phyloP scores from a whole-genome alignment of 306 rosid species.

The Pyrus bretschneideri region DNA sequence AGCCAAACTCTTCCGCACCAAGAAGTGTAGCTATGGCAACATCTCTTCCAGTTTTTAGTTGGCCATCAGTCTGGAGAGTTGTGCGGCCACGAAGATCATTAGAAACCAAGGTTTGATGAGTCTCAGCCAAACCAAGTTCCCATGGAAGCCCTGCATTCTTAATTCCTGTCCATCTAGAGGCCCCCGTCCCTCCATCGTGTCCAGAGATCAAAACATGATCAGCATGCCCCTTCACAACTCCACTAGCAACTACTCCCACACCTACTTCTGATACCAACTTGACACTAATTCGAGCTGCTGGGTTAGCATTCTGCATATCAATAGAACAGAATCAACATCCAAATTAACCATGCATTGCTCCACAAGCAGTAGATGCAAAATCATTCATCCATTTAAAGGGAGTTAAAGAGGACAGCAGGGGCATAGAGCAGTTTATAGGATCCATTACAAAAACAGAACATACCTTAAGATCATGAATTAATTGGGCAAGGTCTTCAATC shows the following conservation, averaged over 20 bases:
- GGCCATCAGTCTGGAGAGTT: constrained; percentile 96
- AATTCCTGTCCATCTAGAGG: constrained; percentile 99
- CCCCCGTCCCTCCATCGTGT: constrained; percentile 99
- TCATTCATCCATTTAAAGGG: neutral
- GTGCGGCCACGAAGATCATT: constrained; percentile 97
- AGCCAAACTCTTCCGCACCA: constrained; percentile 98
- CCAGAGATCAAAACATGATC: constrained; percentile 96
- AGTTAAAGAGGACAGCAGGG: neutral
- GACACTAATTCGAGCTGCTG: constrained; percentile 90
- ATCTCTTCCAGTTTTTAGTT: constrained; percentile 96
- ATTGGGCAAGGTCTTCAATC: constrained; percentile 93
- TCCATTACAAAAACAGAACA: neutral
- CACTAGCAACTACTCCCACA: constrained; percentile 98
- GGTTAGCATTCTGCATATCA: constrained; percentile 71
- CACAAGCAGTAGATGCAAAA: neutral
- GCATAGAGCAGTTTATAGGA: neutral
- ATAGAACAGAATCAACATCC: constrained; percentile 4
- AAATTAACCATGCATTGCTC: neutral
- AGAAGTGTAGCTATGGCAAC: constrained; percentile 97
- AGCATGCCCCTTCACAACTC: constrained; percentile 98
- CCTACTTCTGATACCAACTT: constrained; percentile 99
- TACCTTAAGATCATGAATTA: constrained; percentile 95
- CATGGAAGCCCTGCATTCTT: constrained; percentile 99
- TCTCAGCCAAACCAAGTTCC: constrained; percentile 99
- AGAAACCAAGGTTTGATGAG: constrained; percentile 96